A percentile compares a stretch with the other conserved stretches of the same genome.
Evolutionary conservation across 495 filamentous ascomycete species (phyloP).

Genomic region (Aspergillus diversus): DNA sequence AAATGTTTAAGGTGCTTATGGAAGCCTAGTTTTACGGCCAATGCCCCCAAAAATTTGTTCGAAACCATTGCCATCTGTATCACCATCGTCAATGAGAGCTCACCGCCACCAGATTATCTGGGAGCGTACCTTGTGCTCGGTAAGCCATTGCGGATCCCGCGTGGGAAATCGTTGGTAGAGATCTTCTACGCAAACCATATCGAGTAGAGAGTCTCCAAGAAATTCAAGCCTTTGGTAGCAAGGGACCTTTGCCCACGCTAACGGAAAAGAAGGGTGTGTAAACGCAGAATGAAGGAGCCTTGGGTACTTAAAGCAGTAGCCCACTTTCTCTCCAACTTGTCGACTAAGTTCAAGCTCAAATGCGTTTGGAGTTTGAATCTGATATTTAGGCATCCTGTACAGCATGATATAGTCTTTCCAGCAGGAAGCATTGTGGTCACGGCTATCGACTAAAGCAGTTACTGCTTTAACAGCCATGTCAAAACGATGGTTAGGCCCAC

Average conservation of each 20-base stretch:
- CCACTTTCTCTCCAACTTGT: slow-evolving; percentile 66
- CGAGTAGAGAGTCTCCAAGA: slow-evolving; percentile 85
- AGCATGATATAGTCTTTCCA: slow-evolving; percentile 74
- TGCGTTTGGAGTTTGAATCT: slow-evolving; percentile 52
- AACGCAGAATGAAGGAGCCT: slow-evolving; percentile 82
- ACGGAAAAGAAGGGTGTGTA: slow-evolving; percentile 81
- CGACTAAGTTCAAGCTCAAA: slow-evolving; percentile 65
- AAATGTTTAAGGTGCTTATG: slow-evolving; percentile 73
- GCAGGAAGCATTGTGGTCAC: slow-evolving; percentile 65
- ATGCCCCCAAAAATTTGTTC: slow-evolving; percentile 87
- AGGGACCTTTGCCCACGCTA: slow-evolving; percentile 74
- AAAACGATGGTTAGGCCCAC: slow-evolving; percentile 59
- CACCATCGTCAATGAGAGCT: neutral
- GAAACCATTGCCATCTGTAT: slow-evolving; percentile 92
- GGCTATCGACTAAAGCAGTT: slow-evolving; percentile 68
- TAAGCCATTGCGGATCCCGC: slow-evolving; percentile 94
- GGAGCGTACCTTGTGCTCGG: slow-evolving; percentile 79
- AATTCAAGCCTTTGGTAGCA: slow-evolving; percentile 94
- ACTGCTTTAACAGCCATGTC: slow-evolving; percentile 86
- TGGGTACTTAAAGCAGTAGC: slow-evolving; percentile 82
- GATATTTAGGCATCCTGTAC: slow-evolving; percentile 76
- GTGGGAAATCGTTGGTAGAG: slow-evolving; percentile 76
- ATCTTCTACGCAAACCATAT: slow-evolving; percentile 83
- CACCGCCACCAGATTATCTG: neutral
- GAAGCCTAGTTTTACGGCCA: slow-evolving; percentile 76